Base-by-base conservation (phyloP, 371 early-diverging fungal species). In the Mortierella sp. region DNA sequence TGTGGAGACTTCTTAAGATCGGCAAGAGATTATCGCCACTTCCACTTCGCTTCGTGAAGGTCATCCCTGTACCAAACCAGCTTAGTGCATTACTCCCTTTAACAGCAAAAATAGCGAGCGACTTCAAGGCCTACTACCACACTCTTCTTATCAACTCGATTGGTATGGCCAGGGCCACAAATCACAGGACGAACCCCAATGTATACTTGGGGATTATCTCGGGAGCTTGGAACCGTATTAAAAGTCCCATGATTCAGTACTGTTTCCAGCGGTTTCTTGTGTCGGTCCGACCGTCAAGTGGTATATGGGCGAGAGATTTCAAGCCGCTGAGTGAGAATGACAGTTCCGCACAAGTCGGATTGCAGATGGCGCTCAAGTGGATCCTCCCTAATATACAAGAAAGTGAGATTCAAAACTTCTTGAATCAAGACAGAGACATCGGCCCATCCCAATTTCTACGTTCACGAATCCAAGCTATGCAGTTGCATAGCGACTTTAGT, bases 71-170 rank as follows among this genome's bases (percentile, higher is more conserved):
- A 1, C 47, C 67, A 36, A 32, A 33, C 22, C 58, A 21, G 1
- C 19, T 58, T 28, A 45, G 38, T 32, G 59, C 36, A 19, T 13
- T 47, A 3, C 48, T 59, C 1, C 67, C 67, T 8, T 58, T 67
- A 47, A 58, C 45, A 5, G 47, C 58, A n/a, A 43, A 43, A n/a
- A 47, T 67, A 1, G 48, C 36, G 9, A 15, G 19, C 10, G 67
- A 67, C 32, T 67, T 67, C n/a, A 67, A 58, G 60, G 58, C 40
- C 11, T 43, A 48, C 6, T 67, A 67, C 38, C 36, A 59, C 32
- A 47, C 28, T 1, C 28, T 45, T 19, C 41, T 45, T n/a, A 24
- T 67, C 33, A 10, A 33, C 2, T 22, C 43, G 7, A 43, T 36
- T 13, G 28, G 13, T 21, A 45, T 0, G 15, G 24, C 11, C 4